These are phyloP conservation scores for Pluteus cervinus DNA, from an alignment of 768 basidiomycete genomes.

Conservation along the genomic window DNA sequence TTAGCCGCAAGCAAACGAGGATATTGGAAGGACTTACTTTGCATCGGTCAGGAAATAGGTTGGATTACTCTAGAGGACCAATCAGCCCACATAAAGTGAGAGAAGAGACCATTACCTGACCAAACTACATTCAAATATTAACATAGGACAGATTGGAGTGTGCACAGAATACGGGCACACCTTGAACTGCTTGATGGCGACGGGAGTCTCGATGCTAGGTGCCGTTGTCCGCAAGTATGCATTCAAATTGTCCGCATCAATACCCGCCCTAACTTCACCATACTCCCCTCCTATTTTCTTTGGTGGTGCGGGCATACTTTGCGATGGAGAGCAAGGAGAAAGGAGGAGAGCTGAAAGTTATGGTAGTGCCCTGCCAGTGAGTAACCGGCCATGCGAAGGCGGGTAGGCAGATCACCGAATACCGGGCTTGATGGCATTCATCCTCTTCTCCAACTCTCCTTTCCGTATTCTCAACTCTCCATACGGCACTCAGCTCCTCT, in stretches of 20 bases:
- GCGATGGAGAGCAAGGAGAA: slow-evolving; percentile 6
- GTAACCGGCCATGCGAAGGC: too few species aligned
- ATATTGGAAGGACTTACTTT: slow-evolving; percentile 33
- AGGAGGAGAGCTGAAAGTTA: too few species aligned
- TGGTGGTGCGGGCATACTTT: slow-evolving; percentile 19
- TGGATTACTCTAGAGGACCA: slow-evolving; percentile 92
- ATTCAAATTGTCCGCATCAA: slow-evolving; percentile 61
- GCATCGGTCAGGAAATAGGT: slow-evolving; percentile 90
- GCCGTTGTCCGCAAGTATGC: slow-evolving; percentile 57
- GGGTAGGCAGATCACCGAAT: too few species aligned
- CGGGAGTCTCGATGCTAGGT: slow-evolving; percentile 50
- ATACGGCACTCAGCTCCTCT: too few species aligned
- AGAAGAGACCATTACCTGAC: too few species aligned
- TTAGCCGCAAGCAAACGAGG: neutral
- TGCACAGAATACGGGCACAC: slow-evolving; percentile 43
- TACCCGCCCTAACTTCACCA: slow-evolving; percentile 64
- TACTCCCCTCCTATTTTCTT: slow-evolving; percentile 69
- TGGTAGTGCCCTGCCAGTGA: too few species aligned
- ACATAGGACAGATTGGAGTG: neutral
- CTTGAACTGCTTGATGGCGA: slow-evolving; percentile 89
- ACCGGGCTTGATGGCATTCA: too few species aligned
- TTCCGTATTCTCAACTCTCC: too few species aligned
- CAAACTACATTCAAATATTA: slow-evolving; percentile 47
- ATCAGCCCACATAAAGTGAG: too few species aligned
- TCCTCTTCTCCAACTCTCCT: too few species aligned